phyloP scores from a whole-genome alignment of 129 eudicot species.

The Flaveria linearis region DNA sequence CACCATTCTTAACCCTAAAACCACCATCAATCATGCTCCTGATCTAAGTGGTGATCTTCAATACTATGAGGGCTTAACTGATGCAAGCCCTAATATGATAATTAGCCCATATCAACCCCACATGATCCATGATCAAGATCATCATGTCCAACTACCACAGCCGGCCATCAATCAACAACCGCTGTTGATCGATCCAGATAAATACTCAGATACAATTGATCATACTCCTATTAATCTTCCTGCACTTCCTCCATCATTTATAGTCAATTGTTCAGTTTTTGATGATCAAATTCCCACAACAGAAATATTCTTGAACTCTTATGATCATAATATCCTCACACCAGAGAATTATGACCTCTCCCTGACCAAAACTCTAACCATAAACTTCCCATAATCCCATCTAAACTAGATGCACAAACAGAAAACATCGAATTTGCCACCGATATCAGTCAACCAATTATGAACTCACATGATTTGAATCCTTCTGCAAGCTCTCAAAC shows the following conservation, averaged over 20 bases:
- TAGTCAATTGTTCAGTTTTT: slow-evolving; percentile 16
- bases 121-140: slow-evolving; percentile 26
- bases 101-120: slow-evolving; percentile 26
- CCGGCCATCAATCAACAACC: neutral
- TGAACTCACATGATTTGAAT: no score
- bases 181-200: slow-evolving; percentile 18
- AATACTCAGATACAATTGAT: slow-evolving; percentile 13
- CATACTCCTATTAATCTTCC: slow-evolving; percentile 23
- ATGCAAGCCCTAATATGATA: slow-evolving; percentile 27
- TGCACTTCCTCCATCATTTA: slow-evolving; percentile 26
- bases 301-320: slow-evolving; percentile 26
- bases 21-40: slow-evolving; percentile 22
- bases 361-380: no score
- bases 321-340: slow-evolving; percentile 27
- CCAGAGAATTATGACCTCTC: neutral
- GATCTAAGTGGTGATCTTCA: slow-evolving; percentile 21
- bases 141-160: slow-evolving; percentile 16
- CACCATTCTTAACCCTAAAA: slow-evolving; percentile 24
- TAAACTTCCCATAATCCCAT: no score
- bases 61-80: slow-evolving; percentile 31
- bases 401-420: no score
- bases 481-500: slow-evolving; percentile 12
- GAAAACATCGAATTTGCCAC: no score
- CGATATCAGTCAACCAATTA: no score
- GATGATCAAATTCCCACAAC: slow-evolving; percentile 22